Evolutionary conservation across 2,329 filamentous ascomycete species (phyloP).

Genomic region (Domatiomyces catenatus): DNA sequence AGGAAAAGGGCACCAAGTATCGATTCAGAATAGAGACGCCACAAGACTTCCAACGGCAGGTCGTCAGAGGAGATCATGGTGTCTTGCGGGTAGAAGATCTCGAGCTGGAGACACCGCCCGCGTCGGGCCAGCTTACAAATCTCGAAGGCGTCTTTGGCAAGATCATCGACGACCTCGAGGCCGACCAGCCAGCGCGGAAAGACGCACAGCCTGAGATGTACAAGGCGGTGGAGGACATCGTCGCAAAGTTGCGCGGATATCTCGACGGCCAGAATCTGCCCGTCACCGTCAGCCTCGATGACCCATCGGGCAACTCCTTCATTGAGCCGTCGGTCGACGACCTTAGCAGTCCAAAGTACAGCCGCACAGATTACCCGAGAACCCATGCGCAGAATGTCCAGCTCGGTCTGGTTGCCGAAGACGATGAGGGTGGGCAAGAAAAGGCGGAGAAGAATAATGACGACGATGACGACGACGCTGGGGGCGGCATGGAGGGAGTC

Average conservation of each 20-base stretch:
- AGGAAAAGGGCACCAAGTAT: conserved; percentile 74
- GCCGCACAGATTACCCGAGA: conserved; percentile 67
- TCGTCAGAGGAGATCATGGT: conserved; percentile 84
- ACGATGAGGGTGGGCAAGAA: conserved; percentile 28
- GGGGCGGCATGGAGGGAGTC: conserved; percentile 48
- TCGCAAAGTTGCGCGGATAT: conserved; percentile 61
- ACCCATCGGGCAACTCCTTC: conserved; percentile 90
- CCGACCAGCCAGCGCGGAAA: conserved; percentile 71
- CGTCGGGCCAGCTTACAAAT: conserved; percentile 82
- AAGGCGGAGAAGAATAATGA: conserved; percentile 75
- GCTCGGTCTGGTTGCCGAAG: conserved; percentile 51
- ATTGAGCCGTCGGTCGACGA: conserved; percentile 60
- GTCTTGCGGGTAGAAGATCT: conserved; percentile 77
- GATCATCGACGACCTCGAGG: conserved; percentile 64
- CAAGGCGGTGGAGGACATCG: conserved; percentile 60
- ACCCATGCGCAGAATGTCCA: conserved; percentile 73
- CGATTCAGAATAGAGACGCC: conserved; percentile 60
- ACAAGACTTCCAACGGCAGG: conserved; percentile 66
- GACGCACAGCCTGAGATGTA: conserved; percentile 62
- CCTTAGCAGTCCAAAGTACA: conserved; percentile 67
- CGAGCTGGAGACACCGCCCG: conserved; percentile 82
- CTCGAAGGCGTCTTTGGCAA: conserved; percentile 72
- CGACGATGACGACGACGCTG: conserved; percentile 34
- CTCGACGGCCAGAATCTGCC: conserved; percentile 63
- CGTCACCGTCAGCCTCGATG: conserved; percentile 76